These are phyloP conservation scores for Backusella mclennaniae DNA, from an alignment of 192 early-diverging fungal genomes.

Conservation along the genomic window DNA sequence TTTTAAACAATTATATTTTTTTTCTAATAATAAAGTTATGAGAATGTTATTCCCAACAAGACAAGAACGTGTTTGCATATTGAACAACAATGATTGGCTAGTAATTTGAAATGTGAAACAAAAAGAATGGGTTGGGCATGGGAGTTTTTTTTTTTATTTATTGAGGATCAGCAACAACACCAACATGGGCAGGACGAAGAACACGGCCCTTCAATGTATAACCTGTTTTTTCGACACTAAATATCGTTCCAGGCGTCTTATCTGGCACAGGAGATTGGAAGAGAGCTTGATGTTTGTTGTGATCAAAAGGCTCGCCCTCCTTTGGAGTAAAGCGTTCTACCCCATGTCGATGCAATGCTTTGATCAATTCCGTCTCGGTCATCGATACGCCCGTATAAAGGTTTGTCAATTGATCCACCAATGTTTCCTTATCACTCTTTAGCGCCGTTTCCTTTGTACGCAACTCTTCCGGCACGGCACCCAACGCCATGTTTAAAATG, in stretches of 20 bases:
- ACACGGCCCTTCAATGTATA: constrained; percentile 90
- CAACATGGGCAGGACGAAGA: constrained; percentile 94
- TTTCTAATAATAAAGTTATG: not conserved
- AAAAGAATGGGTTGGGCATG: not conserved
- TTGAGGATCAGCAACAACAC: constrained; percentile 71
- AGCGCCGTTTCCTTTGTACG: constrained; percentile 26
- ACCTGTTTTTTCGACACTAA: constrained; percentile 88
- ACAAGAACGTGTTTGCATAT: not conserved
- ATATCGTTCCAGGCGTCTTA: constrained; percentile 85
- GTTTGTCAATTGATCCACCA: constrained; percentile 61
- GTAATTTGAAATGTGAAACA: not conserved
- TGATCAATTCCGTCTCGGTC: constrained; percentile 84
- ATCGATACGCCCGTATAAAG: constrained; percentile 86
- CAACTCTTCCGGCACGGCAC: constrained; percentile 76
- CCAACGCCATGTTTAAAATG: constrained; percentile 84
- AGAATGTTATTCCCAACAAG: not conserved
- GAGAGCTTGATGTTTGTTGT: constrained; percentile 89
- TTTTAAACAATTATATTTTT: not conserved
- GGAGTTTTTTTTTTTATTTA: not conserved
- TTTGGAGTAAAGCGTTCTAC: constrained; percentile 76
- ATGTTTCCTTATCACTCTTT: constrained; percentile 26
- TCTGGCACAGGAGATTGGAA: constrained; percentile 88
- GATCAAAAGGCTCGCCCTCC: constrained; percentile 89
- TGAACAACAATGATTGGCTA: not conserved
- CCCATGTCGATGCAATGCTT: constrained; percentile 84